Base-by-base conservation (phyloP, 2,329 filamentous ascomycete genomes). In the Elsinoe batatas region DNA sequence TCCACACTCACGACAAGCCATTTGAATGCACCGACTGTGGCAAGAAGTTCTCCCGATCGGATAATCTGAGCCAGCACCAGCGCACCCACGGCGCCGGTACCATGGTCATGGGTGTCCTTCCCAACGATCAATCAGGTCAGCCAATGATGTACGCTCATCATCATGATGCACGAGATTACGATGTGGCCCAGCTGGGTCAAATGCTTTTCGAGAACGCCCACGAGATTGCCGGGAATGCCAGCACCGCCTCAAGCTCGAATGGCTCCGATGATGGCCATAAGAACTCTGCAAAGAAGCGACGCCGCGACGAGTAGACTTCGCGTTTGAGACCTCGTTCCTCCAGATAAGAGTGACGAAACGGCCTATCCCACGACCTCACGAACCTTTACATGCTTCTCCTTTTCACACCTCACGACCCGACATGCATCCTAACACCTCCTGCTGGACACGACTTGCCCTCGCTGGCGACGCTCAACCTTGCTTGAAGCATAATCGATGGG, bases 11-110 rank as follows among this genome's bases (percentile, higher is more conserved):
- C 68, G 93, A 97, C 70, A 98, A 97, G 83, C 93, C 93, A 4
- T 98, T 97, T 66, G 89, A 95, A 75, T 98, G 93, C 79, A 82
- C 84, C 62, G 91, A 98, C 75, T 98, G 93, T 67, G 91, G 93
- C 65, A 98, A 98, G 85, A 96, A 95, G 78, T 98, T 97, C 76
- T 97, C 91, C 17, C 86, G 93, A 65, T 95, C 88, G 64, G 93
- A 98, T 75, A 98, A 98, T 77, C 81, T 98, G 13, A 88, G 90
- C 20, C 93, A 98, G 74, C 93, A 98, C 70, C 85, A 93, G 61
- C 84, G 93, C 60, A 98, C 93, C 3, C 93, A 98, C 67, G 90
- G 90, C 56, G 86, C 84, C 58, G 89, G 90, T 59, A 88, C 90
- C 59, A 87, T 96, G 62, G 84, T 94, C 66, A 91, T 97, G 85